Evolutionary conservation across 768 basidiomycete species (phyloP).

Genomic region (Ramaria sp.): DNA sequence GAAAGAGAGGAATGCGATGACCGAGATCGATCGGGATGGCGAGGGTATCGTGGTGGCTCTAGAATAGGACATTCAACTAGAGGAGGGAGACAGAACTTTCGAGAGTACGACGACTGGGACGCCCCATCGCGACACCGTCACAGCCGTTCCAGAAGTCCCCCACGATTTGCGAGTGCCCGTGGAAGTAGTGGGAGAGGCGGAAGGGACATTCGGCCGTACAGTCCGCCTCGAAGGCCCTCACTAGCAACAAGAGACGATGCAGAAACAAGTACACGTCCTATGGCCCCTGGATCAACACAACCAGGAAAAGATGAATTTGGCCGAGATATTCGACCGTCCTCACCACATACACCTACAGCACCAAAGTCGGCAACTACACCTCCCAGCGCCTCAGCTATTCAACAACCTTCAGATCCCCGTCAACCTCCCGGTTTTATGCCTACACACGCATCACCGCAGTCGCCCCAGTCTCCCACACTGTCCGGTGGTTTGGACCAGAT

Average conservation of each 20-base stretch:
- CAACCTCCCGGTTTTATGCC: neutral
- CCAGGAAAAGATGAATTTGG: constrained; percentile 79
- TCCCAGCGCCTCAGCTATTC: neutral
- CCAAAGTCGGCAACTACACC: constrained; percentile 1
- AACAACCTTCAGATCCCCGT: neutral
- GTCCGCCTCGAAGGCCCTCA: constrained; percentile 43
- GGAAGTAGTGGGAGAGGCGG: constrained; percentile 19
- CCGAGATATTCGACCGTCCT: constrained; percentile 58
- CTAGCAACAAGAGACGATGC: constrained; percentile 20
- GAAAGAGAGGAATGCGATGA: constrained; percentile 8
- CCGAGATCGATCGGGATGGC: constrained; percentile 28
- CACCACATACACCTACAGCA: constrained; percentile 21
- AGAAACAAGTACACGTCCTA: constrained; percentile 15
- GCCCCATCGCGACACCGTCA: constrained; percentile 35
- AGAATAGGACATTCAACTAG: constrained; percentile 50
- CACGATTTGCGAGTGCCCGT: constrained; percentile 28
- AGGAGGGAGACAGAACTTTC: constrained; percentile 38
- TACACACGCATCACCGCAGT: neutral
- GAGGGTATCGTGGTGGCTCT: constrained; percentile 39
- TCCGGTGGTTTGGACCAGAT: constrained; percentile 49
- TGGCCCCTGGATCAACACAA: constrained; percentile 18
- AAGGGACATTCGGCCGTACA: constrained; percentile 44
- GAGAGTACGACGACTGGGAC: constrained; percentile 50
- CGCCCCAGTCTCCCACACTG: constrained; percentile 14
- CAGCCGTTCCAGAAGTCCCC: constrained; percentile 70